Percentiles rank a stretch among this genome's conserved stretches.
phyloP scores from a whole-genome alignment of 257 asterid genomes.

The Jacaranda copaia region DNA sequence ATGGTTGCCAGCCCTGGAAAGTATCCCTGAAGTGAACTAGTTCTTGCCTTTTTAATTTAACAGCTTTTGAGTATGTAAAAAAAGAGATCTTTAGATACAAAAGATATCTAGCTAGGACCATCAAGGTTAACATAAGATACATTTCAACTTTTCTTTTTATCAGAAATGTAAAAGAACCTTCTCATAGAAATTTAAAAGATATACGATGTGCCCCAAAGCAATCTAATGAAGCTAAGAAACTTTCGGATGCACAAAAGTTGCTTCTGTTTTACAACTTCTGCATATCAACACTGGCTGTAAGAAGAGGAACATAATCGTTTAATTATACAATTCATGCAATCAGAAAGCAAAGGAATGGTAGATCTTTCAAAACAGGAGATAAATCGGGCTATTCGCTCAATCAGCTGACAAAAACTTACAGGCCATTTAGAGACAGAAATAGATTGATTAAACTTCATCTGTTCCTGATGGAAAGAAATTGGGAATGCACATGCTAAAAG shows the following conservation, averaged over 20 bases:
- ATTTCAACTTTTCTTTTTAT: constrained; percentile 25
- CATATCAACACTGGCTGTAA: not conserved
- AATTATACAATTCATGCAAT: not conserved
- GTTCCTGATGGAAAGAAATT: not conserved
- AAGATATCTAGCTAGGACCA: constrained; percentile 17
- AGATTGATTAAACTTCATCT: constrained; percentile 7
- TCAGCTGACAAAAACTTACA: not conserved
- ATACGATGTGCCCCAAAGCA: constrained; percentile 21
- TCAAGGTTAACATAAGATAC: constrained; percentile 29
- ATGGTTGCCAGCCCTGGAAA: constrained; percentile 45
- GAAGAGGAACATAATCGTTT: not conserved
- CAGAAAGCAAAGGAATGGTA: not conserved
- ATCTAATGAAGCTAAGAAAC: constrained; percentile 17
- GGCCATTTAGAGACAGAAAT: not conserved
- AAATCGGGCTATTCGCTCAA: not conserved
- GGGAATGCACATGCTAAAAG: not conserved
- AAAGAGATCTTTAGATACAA: not conserved
- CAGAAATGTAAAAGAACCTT: constrained; percentile 42
- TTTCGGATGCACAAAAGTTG: constrained; percentile 3
- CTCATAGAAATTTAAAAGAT: constrained; percentile 19
- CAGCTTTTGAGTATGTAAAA: not conserved
- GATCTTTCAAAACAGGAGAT: not conserved
- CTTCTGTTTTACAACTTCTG: not conserved
- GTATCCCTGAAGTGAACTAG: constrained; percentile 55
- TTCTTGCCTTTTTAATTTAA: constrained; percentile 1